A percentile compares a stretch with the other conserved stretches of the same genome.
Conservation (phyloP, 1,284 basidiomycete genomes). For the Tilletia caries region DNA sequence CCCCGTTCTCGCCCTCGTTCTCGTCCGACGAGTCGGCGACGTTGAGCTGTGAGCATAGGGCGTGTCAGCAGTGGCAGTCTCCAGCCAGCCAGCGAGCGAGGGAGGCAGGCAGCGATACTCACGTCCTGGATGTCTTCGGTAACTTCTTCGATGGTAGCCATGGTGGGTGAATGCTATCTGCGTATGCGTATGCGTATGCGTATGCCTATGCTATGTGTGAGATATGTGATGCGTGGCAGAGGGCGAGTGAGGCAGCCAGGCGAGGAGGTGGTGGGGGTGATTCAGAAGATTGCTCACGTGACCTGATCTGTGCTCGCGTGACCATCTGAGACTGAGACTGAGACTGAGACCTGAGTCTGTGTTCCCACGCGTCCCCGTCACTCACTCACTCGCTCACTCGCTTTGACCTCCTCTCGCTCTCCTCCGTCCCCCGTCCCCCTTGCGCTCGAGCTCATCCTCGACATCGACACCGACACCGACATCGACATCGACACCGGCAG, state of each 20-base stretch:
- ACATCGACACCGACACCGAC: neutral
- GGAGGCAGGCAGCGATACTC: slow-evolving; percentile 26
- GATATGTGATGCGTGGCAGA: neutral
- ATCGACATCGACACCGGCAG: neutral
- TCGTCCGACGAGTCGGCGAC: slow-evolving; percentile 60
- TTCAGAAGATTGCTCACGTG: neutral
- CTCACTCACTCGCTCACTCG: neutral
- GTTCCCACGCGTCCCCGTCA: no score
- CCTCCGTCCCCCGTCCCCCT: no score
- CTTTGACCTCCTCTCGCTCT: neutral
- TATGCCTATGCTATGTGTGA: no score
- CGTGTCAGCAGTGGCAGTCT: neutral
- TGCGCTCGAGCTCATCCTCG: no score
- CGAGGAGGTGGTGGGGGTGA: no score
- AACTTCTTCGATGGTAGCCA: slow-evolving; percentile 75
- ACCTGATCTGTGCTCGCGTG: no score
- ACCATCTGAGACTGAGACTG: no score
- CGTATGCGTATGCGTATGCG: neutral
- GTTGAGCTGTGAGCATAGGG: slow-evolving; percentile 30
- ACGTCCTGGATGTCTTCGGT: slow-evolving; percentile 62
- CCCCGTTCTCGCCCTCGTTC: slow-evolving; percentile 31
- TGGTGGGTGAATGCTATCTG: slow-evolving; percentile 18
- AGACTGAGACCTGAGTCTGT: no score
- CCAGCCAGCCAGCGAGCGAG: neutral
- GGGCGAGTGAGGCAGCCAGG: neutral